Percentiles rank a stretch among this genome's conserved stretches.
phyloP scores from a whole-genome alignment of 208 protist species.

The Trypanosoma rangeli region DNA sequence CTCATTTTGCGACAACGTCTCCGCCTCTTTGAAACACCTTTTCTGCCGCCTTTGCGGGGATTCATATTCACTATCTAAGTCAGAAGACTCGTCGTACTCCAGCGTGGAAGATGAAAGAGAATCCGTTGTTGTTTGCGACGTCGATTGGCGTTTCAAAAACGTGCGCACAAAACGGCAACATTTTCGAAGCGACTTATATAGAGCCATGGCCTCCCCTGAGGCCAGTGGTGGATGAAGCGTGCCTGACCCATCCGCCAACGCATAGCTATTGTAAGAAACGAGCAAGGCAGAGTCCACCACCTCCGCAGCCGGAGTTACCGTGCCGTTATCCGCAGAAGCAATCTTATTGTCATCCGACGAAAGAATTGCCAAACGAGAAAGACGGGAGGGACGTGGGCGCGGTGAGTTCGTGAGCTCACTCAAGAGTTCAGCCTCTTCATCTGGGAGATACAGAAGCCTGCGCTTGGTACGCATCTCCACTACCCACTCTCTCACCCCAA shows the following conservation, averaged over 20 bases:
- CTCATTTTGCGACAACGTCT: neutral
- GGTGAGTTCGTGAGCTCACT: conserved; percentile 54
- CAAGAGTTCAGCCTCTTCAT: conserved; percentile 58
- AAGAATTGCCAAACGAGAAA: conserved; percentile 41
- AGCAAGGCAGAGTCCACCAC: conserved; percentile 41
- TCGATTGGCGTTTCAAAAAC: neutral
- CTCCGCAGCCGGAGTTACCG: neutral
- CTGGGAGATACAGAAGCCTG: conserved; percentile 70
- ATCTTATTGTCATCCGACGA: conserved; percentile 29
- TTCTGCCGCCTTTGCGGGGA: conserved; percentile 1
- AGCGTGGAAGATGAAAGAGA: conserved; percentile 12
- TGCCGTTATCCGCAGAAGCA: neutral
- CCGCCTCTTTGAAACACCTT: conserved; percentile 4
- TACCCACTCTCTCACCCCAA: neutral
- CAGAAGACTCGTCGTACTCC: conserved; percentile 11
- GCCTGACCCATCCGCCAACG: conserved; percentile 63
- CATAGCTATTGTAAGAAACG: conserved; percentile 68
- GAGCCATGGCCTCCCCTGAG: conserved; percentile 31
- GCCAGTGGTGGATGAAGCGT: conserved; percentile 41
- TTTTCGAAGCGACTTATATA: conserved; percentile 42
- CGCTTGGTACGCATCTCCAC: conserved; percentile 38
- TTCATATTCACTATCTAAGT: conserved; percentile 23
- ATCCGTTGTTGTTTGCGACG: conserved; percentile 11
- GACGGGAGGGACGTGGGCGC: conserved; percentile 43
- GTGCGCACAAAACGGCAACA: conserved; percentile 42